These are phyloP conservation scores for Mycena metata DNA, from an alignment of 768 basidiomycete genomes.

Conservation along the genomic window DNA sequence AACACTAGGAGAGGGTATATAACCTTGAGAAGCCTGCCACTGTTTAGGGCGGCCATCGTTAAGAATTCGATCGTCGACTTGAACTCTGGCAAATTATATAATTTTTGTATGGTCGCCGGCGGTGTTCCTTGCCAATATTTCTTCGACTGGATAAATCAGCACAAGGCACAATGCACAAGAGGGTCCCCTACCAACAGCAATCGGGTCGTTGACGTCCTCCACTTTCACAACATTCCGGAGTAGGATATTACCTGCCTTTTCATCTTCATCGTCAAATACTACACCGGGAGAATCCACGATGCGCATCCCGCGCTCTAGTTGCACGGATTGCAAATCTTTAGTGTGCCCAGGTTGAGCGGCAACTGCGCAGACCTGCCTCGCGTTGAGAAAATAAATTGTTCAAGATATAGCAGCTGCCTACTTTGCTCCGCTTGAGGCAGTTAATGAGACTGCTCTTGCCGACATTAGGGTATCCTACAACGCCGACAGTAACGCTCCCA, in stretches of 20 bases:
- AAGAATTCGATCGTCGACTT: conserved; percentile 83
- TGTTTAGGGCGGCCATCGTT: conserved; percentile 88
- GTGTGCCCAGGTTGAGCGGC: conserved; percentile 97
- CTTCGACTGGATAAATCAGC: conserved; percentile 72
- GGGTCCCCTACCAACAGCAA: conserved; percentile 80
- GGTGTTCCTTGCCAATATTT: conserved; percentile 85
- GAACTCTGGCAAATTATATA: conserved; percentile 89
- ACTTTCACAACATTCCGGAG: conserved; percentile 92
- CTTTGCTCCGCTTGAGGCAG: conserved; percentile 88
- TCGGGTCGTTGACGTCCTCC: conserved; percentile 92
- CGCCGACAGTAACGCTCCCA: conserved; percentile 85
- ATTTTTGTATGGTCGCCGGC: conserved; percentile 76
- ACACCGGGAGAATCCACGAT: conserved; percentile 98
- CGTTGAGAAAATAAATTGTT: neutral
- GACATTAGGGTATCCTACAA: conserved; percentile 97
- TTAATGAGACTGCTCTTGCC: conserved; percentile 97
- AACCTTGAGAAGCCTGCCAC: conserved; percentile 88
- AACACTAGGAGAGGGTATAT: conserved; percentile 15
- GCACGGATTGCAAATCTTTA: conserved; percentile 90
- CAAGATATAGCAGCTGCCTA: conserved; percentile 44
- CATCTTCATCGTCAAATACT: conserved; percentile 89
- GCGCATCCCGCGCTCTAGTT: conserved; percentile 91
- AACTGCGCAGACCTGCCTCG: conserved; percentile 84
- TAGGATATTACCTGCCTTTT: conserved; percentile 75
- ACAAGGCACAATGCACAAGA: neutral